These are phyloP conservation scores for Globisporangium perplexum DNA, from an alignment of 352 stramenopile species.

Conservation along the genomic window DNA sequence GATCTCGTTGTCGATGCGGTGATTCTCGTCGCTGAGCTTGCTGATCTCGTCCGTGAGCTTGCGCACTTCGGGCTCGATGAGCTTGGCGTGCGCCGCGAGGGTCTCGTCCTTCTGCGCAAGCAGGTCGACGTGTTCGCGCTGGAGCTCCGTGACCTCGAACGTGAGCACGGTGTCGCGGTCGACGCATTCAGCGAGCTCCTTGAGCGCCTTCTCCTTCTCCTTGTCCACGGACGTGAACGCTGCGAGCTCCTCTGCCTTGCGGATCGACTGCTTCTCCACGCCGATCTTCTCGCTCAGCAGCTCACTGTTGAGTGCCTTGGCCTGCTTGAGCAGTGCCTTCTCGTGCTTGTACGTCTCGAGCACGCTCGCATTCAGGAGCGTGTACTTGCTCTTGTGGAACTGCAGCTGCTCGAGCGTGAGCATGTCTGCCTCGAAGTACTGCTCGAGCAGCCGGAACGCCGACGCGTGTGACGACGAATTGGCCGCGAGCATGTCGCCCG, in stretches of 20 bases:
- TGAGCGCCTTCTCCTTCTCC: slow-evolving; percentile 71
- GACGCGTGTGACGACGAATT: slow-evolving; percentile 55
- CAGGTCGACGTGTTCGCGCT: slow-evolving; percentile 75
- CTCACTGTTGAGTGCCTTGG: slow-evolving; percentile 81
- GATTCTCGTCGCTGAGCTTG: slow-evolving; percentile 56
- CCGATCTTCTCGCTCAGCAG: slow-evolving; percentile 83
- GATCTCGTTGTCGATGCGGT: slow-evolving; percentile 66
- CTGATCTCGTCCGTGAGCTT: slow-evolving; percentile 66
- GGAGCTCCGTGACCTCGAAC: slow-evolving; percentile 85
- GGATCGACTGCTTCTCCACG: slow-evolving; percentile 83
- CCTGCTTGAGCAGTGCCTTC: slow-evolving; percentile 71
- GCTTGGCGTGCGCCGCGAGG: slow-evolving; percentile 64
- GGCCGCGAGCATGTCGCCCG: slow-evolving; percentile 21
- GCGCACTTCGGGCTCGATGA: slow-evolving; percentile 81
- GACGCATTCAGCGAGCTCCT: slow-evolving; percentile 70
- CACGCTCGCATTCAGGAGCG: slow-evolving; percentile 58
- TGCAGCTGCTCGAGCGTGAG: slow-evolving; percentile 70
- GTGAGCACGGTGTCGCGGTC: slow-evolving; percentile 78
- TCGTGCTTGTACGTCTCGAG: slow-evolving; percentile 80
- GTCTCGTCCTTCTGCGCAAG: slow-evolving; percentile 70
- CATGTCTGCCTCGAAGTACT: slow-evolving; percentile 84
- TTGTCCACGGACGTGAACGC: slow-evolving; percentile 70
- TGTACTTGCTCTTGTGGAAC: slow-evolving; percentile 81
- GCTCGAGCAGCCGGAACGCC: slow-evolving; percentile 71
- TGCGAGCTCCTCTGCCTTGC: slow-evolving; percentile 74